Evolutionary conservation across 2,329 filamentous ascomycete genomes (phyloP).

Genomic region (Apiospora kogelbergensis): DNA sequence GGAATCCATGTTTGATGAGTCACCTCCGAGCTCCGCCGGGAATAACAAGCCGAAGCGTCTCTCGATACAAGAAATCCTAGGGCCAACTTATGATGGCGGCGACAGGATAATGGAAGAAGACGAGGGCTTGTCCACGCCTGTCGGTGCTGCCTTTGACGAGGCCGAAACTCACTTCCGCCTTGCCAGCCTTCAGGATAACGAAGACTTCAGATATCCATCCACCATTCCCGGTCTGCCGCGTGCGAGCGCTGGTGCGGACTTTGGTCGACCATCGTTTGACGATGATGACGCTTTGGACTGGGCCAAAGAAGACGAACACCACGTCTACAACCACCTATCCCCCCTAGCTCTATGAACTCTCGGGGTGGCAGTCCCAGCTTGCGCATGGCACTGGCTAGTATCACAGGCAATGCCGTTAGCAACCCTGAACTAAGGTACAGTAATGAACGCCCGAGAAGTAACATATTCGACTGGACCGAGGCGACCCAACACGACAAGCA

Average conservation of each 20-base stretch:
- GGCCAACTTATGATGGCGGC: slow-evolving; percentile 53
- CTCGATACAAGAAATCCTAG: slow-evolving; percentile 60
- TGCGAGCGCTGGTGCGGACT: slow-evolving; percentile 36
- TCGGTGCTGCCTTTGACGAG: slow-evolving; percentile 37
- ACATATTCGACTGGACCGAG: slow-evolving; percentile 78
- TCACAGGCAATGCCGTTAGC: slow-evolving; percentile 45
- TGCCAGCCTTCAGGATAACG: slow-evolving; percentile 21
- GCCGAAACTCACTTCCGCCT: slow-evolving; percentile 25
- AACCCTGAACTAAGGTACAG: slow-evolving; percentile 35
- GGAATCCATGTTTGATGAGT: slow-evolving; percentile 81
- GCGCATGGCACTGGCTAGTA: slow-evolving; percentile 52
- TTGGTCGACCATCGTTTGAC: slow-evolving; percentile 55
- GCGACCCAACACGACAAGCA: slow-evolving; percentile 60
- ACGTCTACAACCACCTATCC: slow-evolving; percentile 57
- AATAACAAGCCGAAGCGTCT: slow-evolving; percentile 53
- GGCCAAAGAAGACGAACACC: slow-evolving; percentile 56
- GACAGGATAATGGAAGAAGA: slow-evolving; percentile 64
- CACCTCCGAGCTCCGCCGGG: slow-evolving; percentile 59
- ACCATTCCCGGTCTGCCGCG: slow-evolving; percentile 33
- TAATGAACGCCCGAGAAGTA: slow-evolving; percentile 60
- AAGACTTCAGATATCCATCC: slow-evolving; percentile 22
- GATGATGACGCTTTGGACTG: slow-evolving; percentile 66
- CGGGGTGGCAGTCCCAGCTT: slow-evolving; percentile 53
- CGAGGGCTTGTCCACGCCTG: slow-evolving; percentile 54
- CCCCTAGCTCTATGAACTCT: slow-evolving; percentile 56